These are phyloP conservation scores for Phaeosphaeriaceae sp. DNA, from an alignment of 2,329 filamentous ascomycete species.

Conservation along the genomic window DNA sequence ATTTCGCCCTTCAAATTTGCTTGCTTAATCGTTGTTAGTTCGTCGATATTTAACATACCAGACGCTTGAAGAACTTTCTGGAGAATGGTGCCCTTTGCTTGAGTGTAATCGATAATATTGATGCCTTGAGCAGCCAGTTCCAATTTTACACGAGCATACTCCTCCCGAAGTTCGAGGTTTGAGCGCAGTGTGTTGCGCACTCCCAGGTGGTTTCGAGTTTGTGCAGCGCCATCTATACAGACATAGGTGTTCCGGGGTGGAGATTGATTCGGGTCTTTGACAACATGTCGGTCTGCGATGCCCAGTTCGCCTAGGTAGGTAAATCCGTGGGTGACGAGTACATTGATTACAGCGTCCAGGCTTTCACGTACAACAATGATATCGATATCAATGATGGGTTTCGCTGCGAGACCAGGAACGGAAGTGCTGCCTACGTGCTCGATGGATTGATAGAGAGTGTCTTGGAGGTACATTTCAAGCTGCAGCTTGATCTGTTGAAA, in stretches of 20 bases:
- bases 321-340: constrained; percentile 43
- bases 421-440: constrained; percentile 48
- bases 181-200: constrained; percentile 44
- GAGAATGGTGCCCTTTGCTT: constrained; percentile 26
- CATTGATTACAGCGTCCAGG: constrained; percentile 33
- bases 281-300: constrained; percentile 43
- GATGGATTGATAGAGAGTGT: constrained; percentile 24
- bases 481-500: constrained; percentile 28
- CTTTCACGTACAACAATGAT: constrained; percentile 37
- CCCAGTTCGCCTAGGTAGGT: constrained; percentile 46
- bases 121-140: constrained; percentile 23
- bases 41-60: constrained; percentile 22
- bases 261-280: constrained; percentile 40
- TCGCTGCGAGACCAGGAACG: constrained; percentile 38
- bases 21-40: constrained; percentile 22
- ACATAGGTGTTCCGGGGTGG: constrained; percentile 46
- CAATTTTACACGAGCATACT: constrained; percentile 33
- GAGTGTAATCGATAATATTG: constrained; percentile 29
- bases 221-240: constrained; percentile 40
- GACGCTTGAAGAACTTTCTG: constrained; percentile 27
- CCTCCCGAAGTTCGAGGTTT: constrained; percentile 39
- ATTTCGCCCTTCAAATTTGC: constrained; percentile 23
- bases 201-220: constrained; percentile 48
- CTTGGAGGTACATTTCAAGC: constrained; percentile 22
- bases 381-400: constrained; percentile 36